Percentiles rank a stretch among this genome's conserved stretches.
phyloP scores from a whole-genome alignment of 1,139 yeast genomes.

The Yamadazyma membranifaciens region DNA sequence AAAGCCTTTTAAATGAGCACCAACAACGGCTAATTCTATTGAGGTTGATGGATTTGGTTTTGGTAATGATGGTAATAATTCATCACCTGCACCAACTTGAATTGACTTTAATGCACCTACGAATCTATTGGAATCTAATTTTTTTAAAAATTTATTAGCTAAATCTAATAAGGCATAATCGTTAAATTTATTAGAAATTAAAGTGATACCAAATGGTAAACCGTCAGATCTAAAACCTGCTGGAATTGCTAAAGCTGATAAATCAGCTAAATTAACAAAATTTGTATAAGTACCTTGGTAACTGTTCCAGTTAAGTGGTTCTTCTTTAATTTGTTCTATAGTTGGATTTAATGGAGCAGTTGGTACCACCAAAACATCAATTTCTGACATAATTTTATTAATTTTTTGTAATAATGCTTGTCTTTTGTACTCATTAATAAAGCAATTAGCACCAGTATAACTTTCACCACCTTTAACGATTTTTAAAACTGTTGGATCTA shows the following conservation, averaged over 20 bases:
- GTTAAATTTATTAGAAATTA: conserved; percentile 75
- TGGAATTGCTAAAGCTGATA: conserved; percentile 90
- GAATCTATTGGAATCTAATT: conserved; percentile 28
- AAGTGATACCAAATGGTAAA: conserved; percentile 85
- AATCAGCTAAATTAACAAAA: conserved; percentile 90
- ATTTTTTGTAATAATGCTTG: conserved; percentile 71
- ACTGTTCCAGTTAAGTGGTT: conserved; percentile 83
- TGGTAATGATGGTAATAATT: conserved; percentile 38
- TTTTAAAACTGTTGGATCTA: conserved; percentile 80
- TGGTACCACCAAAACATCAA: conserved; percentile 83
- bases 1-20: conserved; percentile 88
- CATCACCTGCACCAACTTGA: conserved; percentile 33
- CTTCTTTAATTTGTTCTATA: conserved; percentile 63
- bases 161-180: conserved; percentile 86
- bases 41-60: conserved; percentile 22
- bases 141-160: conserved; percentile 66
- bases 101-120: conserved; percentile 44
- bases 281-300: conserved; percentile 96
- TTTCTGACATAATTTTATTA: conserved; percentile 48
- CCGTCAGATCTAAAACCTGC: conserved; percentile 84
- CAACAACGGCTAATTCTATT: conserved; percentile 82
- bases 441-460: conserved; percentile 78
- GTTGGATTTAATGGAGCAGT: conserved; percentile 93
- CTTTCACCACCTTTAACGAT: conserved; percentile 78
- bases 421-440: conserved; percentile 81